phyloP scores from a whole-genome alignment of 345 rosid genomes.

The Dimocarpus longan region DNA sequence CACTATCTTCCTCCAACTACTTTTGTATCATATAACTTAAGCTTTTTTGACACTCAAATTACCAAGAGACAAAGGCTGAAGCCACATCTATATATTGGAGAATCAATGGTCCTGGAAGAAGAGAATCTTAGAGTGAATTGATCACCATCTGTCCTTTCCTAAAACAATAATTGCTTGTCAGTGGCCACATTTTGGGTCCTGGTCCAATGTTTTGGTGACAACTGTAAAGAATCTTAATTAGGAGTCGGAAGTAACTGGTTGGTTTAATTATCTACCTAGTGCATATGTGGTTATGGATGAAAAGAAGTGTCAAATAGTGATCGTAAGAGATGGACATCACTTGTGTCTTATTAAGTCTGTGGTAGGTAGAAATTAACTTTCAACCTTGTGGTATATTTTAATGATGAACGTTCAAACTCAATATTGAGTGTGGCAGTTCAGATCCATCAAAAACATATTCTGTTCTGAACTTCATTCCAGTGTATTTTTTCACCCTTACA shows the following conservation, averaged over 20 bases:
- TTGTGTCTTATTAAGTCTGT: neutral
- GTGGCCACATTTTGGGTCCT: neutral
- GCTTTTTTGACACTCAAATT: neutral
- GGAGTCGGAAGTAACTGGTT: neutral
- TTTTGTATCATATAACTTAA: neutral
- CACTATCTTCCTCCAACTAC: neutral
- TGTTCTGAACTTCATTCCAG: too few species aligned
- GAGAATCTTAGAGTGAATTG: neutral
- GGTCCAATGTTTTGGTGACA: neutral
- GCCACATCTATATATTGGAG: neutral
- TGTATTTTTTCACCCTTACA: too few species aligned
- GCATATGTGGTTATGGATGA: neutral
- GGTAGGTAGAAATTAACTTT: too few species aligned
- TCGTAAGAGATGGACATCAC: neutral
- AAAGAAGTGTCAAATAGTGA: neutral
- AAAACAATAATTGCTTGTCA: neutral
- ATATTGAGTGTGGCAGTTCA: too few species aligned
- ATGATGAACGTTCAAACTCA: too few species aligned
- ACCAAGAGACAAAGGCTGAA: neutral
- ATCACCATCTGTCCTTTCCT: neutral
- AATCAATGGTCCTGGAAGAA: neutral
- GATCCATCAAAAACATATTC: too few species aligned
- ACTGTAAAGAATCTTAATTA: neutral
- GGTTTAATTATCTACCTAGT: neutral
- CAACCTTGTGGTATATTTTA: too few species aligned